Evolutionary conservation across 2,329 filamentous ascomycete genomes (phyloP).

Genomic region (Drechmeria coniospora): DNA sequence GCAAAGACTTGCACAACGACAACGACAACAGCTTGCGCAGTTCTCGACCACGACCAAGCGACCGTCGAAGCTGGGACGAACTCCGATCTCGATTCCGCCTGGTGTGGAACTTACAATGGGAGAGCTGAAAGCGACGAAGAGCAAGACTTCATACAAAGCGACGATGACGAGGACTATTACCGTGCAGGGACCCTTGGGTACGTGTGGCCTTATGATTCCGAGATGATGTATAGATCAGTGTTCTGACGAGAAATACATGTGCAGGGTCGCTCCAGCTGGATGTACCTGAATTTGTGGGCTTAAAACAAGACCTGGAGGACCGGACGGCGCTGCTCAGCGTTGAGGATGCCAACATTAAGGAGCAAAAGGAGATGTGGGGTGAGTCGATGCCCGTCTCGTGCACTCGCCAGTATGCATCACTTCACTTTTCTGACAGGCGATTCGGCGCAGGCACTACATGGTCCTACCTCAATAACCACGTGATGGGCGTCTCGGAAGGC

Average conservation of each 20-base stretch:
- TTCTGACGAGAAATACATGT: conserved; percentile 2
- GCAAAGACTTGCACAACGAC: conserved; percentile 24
- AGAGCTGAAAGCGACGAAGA: conserved; percentile 38
- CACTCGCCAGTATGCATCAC: no score
- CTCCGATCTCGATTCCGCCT: conserved; percentile 64
- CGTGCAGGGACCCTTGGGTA: conserved; percentile 69
- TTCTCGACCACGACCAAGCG: conserved; percentile 59
- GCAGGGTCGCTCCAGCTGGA: conserved; percentile 59
- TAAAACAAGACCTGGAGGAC: conserved; percentile 49
- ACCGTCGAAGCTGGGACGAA: conserved; percentile 72
- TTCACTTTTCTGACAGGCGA: neutral
- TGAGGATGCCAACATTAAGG: conserved; percentile 47
- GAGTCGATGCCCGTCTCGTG: conserved; percentile 7
- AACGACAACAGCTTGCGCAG: conserved; percentile 20
- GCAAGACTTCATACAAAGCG: conserved; percentile 43
- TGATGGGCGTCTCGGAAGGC: conserved; percentile 89
- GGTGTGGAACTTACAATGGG: conserved; percentile 65
- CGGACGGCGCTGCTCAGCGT: conserved; percentile 55
- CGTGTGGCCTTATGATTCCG: conserved; percentile 10
- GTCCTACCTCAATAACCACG: conserved; percentile 77
- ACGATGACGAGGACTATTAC: conserved; percentile 53
- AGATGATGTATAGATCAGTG: no score
- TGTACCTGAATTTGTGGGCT: conserved; percentile 62
- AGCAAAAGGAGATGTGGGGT: conserved; percentile 97
- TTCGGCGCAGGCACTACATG: conserved; percentile 59